Percentiles rank a stretch among this genome's conserved stretches.
These are phyloP conservation scores for Canariomyces notabilis DNA, from an alignment of 2,329 filamentous ascomycete genomes.

Conservation along the genomic window DNA sequence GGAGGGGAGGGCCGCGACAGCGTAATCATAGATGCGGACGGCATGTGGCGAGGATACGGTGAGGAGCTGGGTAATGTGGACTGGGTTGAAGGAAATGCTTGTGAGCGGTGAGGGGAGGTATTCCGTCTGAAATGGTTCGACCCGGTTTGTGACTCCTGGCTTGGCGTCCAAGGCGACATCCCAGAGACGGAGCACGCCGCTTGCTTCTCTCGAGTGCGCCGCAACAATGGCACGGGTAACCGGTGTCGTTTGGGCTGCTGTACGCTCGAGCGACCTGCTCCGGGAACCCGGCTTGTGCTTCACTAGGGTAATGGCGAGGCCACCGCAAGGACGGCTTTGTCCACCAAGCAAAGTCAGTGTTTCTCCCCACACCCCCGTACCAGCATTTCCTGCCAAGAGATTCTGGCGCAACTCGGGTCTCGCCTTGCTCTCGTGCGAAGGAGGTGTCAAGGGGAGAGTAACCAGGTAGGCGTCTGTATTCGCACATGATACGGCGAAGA, in stretches of 20 bases:
- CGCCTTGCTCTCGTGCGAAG: slow-evolving; percentile 55
- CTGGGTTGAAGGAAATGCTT: slow-evolving; percentile 57
- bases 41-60: slow-evolving; percentile 51
- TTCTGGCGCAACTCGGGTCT: slow-evolving; percentile 47
- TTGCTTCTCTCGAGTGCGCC: slow-evolving; percentile 55
- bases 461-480: slow-evolving; percentile 54
- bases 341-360: slow-evolving; percentile 50
- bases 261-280: slow-evolving; percentile 37
- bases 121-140: slow-evolving; percentile 56
- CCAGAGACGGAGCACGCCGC: slow-evolving; percentile 55
- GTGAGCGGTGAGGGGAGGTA: slow-evolving; percentile 51
- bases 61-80: slow-evolving; percentile 53
- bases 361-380: slow-evolving; percentile 61
- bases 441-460: slow-evolving; percentile 56
- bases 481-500: slow-evolving; percentile 57
- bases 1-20: slow-evolving; percentile 45
- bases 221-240: slow-evolving; percentile 50
- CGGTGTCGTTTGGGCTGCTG: slow-evolving; percentile 27
- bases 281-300: slow-evolving; percentile 34
- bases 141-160: slow-evolving; percentile 31
- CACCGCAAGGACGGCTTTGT: slow-evolving; percentile 48
- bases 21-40: slow-evolving; percentile 59
- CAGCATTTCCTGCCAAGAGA: slow-evolving; percentile 50
- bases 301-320: slow-evolving; percentile 50
- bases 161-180: slow-evolving; percentile 47